Conservation (phyloP, 2,329 filamentous ascomycete genomes). For the Trichoderma polysporum region DNA sequence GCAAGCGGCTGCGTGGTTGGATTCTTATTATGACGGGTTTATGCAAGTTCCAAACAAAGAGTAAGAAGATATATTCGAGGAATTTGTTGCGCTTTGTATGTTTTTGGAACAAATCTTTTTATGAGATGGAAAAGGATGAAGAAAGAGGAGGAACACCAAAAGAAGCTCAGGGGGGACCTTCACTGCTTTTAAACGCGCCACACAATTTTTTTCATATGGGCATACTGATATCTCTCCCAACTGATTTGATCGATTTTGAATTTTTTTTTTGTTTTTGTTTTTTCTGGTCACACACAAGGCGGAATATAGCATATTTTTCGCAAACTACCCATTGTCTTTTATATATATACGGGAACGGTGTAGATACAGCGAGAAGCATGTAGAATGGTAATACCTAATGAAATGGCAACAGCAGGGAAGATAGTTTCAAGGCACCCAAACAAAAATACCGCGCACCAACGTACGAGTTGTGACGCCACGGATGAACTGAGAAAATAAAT, state of each 20-base stretch:
- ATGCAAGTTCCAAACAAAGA: conserved; percentile 45
- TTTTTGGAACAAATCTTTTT: background rate
- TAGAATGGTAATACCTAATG: background rate
- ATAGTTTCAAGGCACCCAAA: background rate
- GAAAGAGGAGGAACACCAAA: background rate
- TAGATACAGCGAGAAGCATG: conserved; percentile 11
- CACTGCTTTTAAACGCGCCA: background rate
- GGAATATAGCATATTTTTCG: background rate
- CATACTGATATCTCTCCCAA: background rate
- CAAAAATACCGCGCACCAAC: background rate
- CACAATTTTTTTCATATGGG: background rate
- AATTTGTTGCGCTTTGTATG: background rate
- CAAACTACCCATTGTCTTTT: background rate
- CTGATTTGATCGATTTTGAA: background rate
- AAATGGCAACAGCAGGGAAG: background rate
- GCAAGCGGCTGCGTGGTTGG: conserved; percentile 54
- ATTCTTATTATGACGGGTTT: conserved; percentile 55
- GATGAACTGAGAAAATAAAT: conserved; percentile 1
- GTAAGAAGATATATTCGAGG: background rate
- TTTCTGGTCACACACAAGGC: background rate
- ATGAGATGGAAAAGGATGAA: background rate
- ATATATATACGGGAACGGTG: background rate
- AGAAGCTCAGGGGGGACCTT: background rate
- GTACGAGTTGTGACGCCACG: conserved; percentile 13
- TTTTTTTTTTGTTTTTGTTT: background rate